phyloP scores from a whole-genome alignment of 768 basidiomycete species.

The Boletus subparvulus region DNA sequence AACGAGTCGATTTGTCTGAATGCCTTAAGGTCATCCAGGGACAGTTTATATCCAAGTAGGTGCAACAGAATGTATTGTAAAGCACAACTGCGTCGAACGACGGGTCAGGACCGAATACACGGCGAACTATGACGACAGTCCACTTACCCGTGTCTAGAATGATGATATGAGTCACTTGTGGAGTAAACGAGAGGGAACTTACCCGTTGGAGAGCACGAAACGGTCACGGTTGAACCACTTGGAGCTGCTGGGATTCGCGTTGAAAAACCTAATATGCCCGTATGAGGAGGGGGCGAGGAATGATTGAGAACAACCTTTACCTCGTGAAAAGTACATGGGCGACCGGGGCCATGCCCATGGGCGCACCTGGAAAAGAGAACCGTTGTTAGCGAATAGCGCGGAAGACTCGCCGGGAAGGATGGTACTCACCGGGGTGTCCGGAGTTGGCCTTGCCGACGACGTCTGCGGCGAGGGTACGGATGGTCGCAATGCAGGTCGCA shows the following conservation, averaged over 20 bases:
- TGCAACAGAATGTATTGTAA: conserved; percentile 92
- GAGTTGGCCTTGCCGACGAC: conserved; percentile 88
- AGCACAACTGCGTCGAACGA: conserved; percentile 62
- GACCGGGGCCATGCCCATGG: conserved; percentile 90
- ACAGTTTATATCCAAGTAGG: conserved; percentile 87
- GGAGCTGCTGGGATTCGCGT: conserved; percentile 83
- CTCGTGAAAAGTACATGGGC: conserved; percentile 79
- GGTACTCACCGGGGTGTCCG: conserved; percentile 73
- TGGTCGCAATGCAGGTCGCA: conserved; percentile 63
- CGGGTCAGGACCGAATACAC: conserved; percentile 1
- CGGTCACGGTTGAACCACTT: conserved; percentile 97
- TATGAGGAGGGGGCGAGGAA: neutral
- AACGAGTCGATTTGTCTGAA: conserved; percentile 91
- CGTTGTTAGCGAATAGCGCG: conserved; percentile 5
- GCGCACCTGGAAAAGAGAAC: conserved; percentile 60
- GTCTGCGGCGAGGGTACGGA: conserved; percentile 74
- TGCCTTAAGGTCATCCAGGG: conserved; percentile 87
- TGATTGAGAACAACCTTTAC: conserved; percentile 33
- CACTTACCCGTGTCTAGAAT: conserved; percentile 68
- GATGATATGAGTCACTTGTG: conserved; percentile 11
- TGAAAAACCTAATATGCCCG: conserved; percentile 61
- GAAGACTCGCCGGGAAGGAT: neutral
- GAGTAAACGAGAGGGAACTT: conserved; percentile 14
- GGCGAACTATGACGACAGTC: neutral
- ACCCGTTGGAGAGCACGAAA: conserved; percentile 96